A percentile compares a stretch with the other conserved stretches of the same genome.
Evolutionary conservation across 164 flowering plant genomes (phyloP).

Genomic region (Kingdonia uniflora): DNA sequence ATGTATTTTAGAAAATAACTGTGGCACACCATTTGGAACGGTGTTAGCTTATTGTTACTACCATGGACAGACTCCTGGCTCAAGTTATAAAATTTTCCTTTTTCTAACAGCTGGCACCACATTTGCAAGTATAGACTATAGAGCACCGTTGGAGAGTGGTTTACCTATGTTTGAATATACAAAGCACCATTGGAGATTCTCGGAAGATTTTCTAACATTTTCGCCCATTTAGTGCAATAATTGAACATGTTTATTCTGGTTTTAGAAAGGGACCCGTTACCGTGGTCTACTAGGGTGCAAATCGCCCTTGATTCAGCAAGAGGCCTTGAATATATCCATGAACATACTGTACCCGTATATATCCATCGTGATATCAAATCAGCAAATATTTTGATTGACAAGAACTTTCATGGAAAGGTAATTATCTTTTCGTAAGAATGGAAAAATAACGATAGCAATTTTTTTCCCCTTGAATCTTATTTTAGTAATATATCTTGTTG

Average conservation of each 20-base stretch:
- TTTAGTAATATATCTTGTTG: conserved; percentile 8
- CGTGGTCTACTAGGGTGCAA: conserved; percentile 80
- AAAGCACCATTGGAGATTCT: too few relatives aligned
- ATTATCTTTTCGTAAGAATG: not conserved
- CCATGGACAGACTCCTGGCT: too few relatives aligned
- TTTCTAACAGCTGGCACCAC: too few relatives aligned
- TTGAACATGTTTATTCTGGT: not conserved
- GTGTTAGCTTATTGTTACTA: too few relatives aligned
- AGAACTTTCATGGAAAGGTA: conserved; percentile 83
- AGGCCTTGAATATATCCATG: conserved; percentile 96
- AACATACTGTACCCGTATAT: conserved; percentile 91
- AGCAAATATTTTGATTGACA: conserved; percentile 89
- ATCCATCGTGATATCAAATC: conserved; percentile 96
- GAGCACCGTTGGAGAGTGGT: too few relatives aligned
- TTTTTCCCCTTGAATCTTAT: not conserved
- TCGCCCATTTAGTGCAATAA: too few relatives aligned
- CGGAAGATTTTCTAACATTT: too few relatives aligned
- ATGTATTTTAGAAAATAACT: too few relatives aligned
- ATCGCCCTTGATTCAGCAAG: conserved; percentile 97
- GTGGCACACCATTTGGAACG: too few relatives aligned
- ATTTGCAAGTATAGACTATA: too few relatives aligned
- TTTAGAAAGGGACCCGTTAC: conserved; percentile 55
- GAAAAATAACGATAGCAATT: conserved; percentile 1
- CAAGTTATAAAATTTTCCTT: too few relatives aligned
- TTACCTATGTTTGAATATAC: too few relatives aligned